Base-by-base conservation (phyloP, 2,329 filamentous ascomycete genomes). In the Akanthomyces dipterigenus region DNA sequence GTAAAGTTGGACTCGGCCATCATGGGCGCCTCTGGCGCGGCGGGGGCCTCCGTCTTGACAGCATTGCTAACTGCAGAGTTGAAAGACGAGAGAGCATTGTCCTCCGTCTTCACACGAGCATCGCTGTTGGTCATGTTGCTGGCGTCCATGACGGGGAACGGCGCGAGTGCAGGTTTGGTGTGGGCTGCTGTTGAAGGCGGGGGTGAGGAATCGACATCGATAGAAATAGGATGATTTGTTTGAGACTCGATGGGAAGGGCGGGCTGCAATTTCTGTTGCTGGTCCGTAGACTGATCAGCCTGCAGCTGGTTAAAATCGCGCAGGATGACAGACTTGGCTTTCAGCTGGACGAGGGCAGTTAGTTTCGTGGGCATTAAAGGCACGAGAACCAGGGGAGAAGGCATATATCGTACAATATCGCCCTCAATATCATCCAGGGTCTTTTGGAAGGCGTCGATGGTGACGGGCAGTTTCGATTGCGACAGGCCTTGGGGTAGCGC, bases 391-490 rank as follows among this genome's bases (percentile, higher is more conserved):
- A 18, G 60, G 38, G 50, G 22, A 22, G 49, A 31, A 5, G 26
- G 7, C 38, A 24, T 14, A 6, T 64, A 78, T 70, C 57, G 9
- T 73, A 85, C 83, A 67, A 86, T 83, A 28, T 86, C 82, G 62
- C 71, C 72, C 67, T 87, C 84, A 5, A 87, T 67, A 7, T 83
- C 80, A 64, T 86, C 81, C 2, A 87, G 71, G 8, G 81, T 80
- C 60, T 72, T 72, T 62, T 86, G 82, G 67, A 82, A 84, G 7
- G 71, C 69, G 42, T 71, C 72, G 60, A 82, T 75, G n/a, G 76
- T 75, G 46, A 81, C 78, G 36, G 76, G 72, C 60, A 83, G 70
- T 66, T 78, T 81, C 49, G 72, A 69, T 58, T 76, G 75, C 67
- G 67, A 70, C 43, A 67, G 69, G 64, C 69, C 69, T 36, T 72